Base-by-base conservation (phyloP, 257 asterid species). In the Solanum dulcamara region DNA sequence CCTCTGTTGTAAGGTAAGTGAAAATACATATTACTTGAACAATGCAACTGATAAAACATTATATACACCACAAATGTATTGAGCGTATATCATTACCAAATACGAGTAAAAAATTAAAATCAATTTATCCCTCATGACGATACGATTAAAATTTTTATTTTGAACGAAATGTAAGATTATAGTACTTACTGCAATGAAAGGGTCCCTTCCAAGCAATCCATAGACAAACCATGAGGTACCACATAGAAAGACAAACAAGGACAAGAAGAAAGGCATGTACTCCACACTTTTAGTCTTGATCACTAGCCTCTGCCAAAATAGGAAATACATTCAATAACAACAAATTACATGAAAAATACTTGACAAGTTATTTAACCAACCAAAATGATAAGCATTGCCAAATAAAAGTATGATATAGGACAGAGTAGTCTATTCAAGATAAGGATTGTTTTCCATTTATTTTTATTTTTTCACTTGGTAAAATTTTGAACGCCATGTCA, bases 241-340 rank as follows among this genome's bases (percentile, higher is more conserved):
- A 86, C 96, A 91, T 0, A 95, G 89, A 87, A 93, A 93, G 6
- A 94, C 97, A 74, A 93, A 93, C 7, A 94, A 84, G 14, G 98
- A 95, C 53, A 95, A 75, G 22, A 89, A 89, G 81, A 95, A 94
- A 5, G 98, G 98, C 98, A 95, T 95, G 22, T 86, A 94, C 89
- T 95, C 98, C 84, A 95, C 98, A 28, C 98, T 95, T 87, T 90
- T 93, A 30, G 93, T 93, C 81, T 89, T 92, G 80, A 95, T 92
- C 93, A 95, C 98, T 91, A 91, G 57, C 83, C 96, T 93, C 98
- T 95, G 87, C 86, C 66, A 80, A 84, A 84, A 42, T 0, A 12
- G 32, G 35, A 32, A 48, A 18, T 37, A 38, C 5, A 44, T 32
- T 32, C 7, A 84, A 22, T n/a, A 37, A 71, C 26, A 55, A 53